A percentile compares a stretch with the other conserved stretches of the same genome.
Conservation (phyloP, 371 early-diverging fungal genomes). For the Globomyces sp. region DNA sequence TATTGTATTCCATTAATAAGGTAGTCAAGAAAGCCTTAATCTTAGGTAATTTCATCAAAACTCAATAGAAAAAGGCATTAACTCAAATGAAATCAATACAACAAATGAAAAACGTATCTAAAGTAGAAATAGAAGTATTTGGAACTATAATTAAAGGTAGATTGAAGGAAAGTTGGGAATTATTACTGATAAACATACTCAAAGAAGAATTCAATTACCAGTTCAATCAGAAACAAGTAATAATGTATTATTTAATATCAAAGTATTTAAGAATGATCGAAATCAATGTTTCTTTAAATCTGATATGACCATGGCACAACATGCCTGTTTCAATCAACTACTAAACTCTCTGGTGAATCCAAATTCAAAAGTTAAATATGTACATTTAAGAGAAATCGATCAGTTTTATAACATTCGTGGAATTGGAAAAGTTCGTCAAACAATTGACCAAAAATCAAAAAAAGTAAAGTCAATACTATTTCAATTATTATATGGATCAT, state of each 20-base stretch:
- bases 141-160: slow-evolving; percentile 3
- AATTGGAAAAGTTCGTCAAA: slow-evolving; percentile 15
- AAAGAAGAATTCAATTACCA: slow-evolving; percentile 11
- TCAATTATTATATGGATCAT: too few species aligned
- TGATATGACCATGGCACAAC: slow-evolving; percentile 23
- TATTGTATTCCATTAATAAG: background rate
- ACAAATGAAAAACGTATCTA: background rate
- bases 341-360: background rate
- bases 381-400: slow-evolving; percentile 17
- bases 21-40: background rate
- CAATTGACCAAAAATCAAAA: slow-evolving; percentile 5
- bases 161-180: slow-evolving; percentile 12
- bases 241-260: background rate
- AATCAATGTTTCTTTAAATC: slow-evolving; percentile 12
- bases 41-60: too few species aligned
- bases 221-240: slow-evolving; percentile 17
- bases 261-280: background rate
- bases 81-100: background rate
- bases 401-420: slow-evolving; percentile 17
- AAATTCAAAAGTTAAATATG: slow-evolving; percentile 7
- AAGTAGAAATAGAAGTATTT: background rate
- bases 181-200: slow-evolving; percentile 7
- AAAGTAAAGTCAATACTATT: background rate
- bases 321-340: slow-evolving; percentile 7
- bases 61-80: background rate